Percentiles rank a stretch among this genome's conserved stretches.
phyloP scores from a whole-genome alignment of 768 basidiomycete species.

The Podaxis mareebaensis region DNA sequence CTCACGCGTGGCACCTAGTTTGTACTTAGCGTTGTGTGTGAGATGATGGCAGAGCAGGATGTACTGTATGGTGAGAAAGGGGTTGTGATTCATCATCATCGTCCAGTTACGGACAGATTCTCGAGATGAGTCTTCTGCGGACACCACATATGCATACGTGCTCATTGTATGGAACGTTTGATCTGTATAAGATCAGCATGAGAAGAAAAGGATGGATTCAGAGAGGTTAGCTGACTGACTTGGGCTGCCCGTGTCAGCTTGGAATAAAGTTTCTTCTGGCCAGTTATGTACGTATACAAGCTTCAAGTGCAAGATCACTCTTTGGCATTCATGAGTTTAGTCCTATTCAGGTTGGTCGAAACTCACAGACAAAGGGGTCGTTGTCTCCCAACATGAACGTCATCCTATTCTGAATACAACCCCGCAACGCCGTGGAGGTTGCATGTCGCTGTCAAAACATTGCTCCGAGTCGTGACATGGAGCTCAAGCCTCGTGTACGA shows the following conservation, averaged over 20 bases:
- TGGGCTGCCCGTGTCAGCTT: background rate
- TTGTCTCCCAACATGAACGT: background rate
- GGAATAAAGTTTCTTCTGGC: background rate
- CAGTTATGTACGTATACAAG: background rate
- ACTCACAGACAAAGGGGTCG: background rate
- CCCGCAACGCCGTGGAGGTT: background rate
- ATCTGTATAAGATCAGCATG: background rate
- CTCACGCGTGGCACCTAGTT: background rate
- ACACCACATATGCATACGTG: background rate
- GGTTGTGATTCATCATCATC: background rate
- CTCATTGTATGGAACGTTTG: background rate
- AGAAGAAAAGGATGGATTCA: background rate
- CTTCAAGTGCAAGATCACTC: background rate
- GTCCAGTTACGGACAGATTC: background rate
- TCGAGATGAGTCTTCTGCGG: background rate
- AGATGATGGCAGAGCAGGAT: background rate
- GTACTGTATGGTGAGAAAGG: background rate
- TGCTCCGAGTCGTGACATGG: background rate
- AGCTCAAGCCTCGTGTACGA: conserved; percentile 8
- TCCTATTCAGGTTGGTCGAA: background rate
- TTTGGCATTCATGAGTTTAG: background rate
- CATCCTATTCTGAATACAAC: background rate
- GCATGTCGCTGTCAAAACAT: background rate
- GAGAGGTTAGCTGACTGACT: background rate
- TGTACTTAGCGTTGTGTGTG: background rate